Evolutionary conservation across 2,329 filamentous ascomycete species (phyloP).

Genomic region (Dactylellina parvicollis): DNA sequence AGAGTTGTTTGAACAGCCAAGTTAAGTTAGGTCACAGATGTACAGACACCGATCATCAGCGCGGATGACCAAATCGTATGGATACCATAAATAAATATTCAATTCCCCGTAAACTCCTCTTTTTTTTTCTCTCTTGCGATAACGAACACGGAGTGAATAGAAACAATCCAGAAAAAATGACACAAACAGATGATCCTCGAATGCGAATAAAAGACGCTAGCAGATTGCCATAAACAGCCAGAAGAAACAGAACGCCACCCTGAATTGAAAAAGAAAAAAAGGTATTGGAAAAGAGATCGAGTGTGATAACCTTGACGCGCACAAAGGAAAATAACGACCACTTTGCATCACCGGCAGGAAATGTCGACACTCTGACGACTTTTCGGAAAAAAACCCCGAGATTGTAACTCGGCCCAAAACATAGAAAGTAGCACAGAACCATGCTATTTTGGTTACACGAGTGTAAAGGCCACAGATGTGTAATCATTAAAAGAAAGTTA

Average conservation of each 20-base stretch:
- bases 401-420: neutral
- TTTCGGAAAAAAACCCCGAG: neutral
- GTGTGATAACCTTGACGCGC: too few species aligned
- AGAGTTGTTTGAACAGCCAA: too few species aligned
- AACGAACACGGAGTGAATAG: constrained; percentile 7
- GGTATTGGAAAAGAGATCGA: too few species aligned
- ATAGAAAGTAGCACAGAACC: neutral
- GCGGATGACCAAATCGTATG: too few species aligned
- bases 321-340: neutral
- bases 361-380: neutral
- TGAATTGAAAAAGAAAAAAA: constrained; percentile 9
- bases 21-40: too few species aligned
- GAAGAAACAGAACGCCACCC: constrained; percentile 25
- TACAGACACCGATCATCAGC: too few species aligned
- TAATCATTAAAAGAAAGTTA: too few species aligned
- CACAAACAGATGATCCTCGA: neutral
- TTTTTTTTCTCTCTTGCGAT: constrained; percentile 40
- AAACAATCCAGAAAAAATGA: constrained; percentile 10
- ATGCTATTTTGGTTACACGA: neutral
- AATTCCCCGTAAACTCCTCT: constrained; percentile 35
- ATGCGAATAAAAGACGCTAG: constrained; percentile 28
- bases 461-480: neutral
- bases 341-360: neutral
- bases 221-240: constrained; percentile 5
- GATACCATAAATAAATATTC: constrained; percentile 16